A percentile compares a stretch with the other conserved stretches of the same genome.
These are phyloP conservation scores for Annulohypoxylon moriforme DNA, from an alignment of 495 filamentous ascomycete species.

Conservation along the genomic window DNA sequence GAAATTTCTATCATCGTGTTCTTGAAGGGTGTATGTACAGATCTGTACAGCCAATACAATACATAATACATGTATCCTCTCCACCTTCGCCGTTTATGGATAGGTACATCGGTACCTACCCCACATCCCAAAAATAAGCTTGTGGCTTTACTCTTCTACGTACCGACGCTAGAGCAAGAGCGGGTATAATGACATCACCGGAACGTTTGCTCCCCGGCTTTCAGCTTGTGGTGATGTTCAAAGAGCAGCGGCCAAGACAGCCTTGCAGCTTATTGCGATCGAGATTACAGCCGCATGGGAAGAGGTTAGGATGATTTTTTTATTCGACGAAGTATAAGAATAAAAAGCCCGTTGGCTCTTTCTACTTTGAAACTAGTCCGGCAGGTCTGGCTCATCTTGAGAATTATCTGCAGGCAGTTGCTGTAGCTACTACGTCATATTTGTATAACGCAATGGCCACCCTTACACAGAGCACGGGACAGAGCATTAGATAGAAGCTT, in stretches of 20 bases:
- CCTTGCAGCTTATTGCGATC: conserved; percentile 29
- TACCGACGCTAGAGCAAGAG: conserved; percentile 18
- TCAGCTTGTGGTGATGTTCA: conserved; percentile 9
- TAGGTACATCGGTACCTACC: conserved; percentile 1
- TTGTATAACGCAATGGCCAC: conserved; percentile 35
- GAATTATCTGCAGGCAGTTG: conserved; percentile 5
- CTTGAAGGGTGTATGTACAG: not conserved
- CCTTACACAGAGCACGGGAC: not conserved
- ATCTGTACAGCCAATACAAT: conserved; percentile 1
- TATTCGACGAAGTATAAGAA: conserved; percentile 19
- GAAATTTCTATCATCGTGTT: not conserved
- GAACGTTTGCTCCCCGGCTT: conserved; percentile 25
- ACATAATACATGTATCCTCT: no score
- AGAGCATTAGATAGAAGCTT: not conserved
- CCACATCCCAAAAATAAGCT: not conserved
- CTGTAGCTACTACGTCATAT: conserved; percentile 41
- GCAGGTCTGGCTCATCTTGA: not conserved
- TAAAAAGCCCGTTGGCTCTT: not conserved
- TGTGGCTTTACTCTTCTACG: conserved; percentile 27
- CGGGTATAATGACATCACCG: conserved; percentile 38
- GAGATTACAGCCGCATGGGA: conserved; percentile 35
- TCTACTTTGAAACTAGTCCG: conserved; percentile 23
- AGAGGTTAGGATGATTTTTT: not conserved
- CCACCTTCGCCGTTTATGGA: not conserved
- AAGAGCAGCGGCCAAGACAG: not conserved